Evolutionary conservation across 148 eudicot species (phyloP), one percentile per base, ranked within the genome.

Genomic region (Cornus controversa): DNA sequence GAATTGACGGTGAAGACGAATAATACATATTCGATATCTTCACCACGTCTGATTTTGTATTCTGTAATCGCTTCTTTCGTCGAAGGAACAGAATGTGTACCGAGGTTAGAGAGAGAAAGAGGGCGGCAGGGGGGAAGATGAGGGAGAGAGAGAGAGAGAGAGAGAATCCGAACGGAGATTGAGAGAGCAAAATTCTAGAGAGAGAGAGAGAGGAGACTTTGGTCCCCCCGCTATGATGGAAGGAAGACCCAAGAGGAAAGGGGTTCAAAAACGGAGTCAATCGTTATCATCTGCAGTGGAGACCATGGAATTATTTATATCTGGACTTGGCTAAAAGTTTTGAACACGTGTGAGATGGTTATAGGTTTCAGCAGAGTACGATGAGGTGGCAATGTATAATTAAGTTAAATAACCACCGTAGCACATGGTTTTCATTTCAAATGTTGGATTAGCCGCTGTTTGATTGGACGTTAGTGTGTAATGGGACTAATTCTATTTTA

Each of bases 1-100:
- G 78, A 75, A 27, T 75, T 60, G 40, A 75, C 71, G 24, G 31
- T 27, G 71, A 23, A 60, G 4, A n/a, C n/a, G 62, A 65, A 27
- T 57, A 65, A 27, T 57, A 66, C 29, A 28, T 70, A 50, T 14
- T 13, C 23, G 34, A 4, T 60, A 2, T n/a, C 71, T 75, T n/a
- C 71, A 22, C 27, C 58, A 25, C 24, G 23, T 50, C 2, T 66
- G 63, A 26, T 64, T 14, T 10, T 28, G 10, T 10, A 6, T 36
- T 14, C 70, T 29, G 70, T 67, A 27, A 66, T 15, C 25, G 69
- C 69, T 10, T 24, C 29, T 50, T 4, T 26, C 10, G 3, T 58
- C 18, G 3, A 57, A 23, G 34, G 24, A 24, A 57, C 34, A 16
- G 77, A 63, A 62, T 31, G 76, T 31, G 6, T 28, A 23, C 13